Evolutionary conservation across 116 monocot genomes (phyloP).

Genomic region (Cymodocea nodosa): DNA sequence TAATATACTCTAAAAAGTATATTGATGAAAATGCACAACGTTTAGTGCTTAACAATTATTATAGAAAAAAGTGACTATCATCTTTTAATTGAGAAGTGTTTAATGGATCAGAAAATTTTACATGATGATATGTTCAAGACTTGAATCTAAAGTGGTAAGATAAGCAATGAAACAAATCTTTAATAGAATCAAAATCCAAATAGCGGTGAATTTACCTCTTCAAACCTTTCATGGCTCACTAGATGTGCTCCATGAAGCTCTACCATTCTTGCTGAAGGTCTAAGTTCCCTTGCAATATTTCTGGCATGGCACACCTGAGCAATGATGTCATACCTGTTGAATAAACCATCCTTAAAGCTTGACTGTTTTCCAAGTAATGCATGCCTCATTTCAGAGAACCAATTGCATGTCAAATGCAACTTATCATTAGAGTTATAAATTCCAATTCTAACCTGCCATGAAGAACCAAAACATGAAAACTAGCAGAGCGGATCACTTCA

Average conservation of each 20-base stretch:
- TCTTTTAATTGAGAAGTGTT: too few species aligned
- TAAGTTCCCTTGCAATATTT: conserved; percentile 62
- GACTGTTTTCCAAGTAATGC: background rate
- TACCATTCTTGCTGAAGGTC: conserved; percentile 82
- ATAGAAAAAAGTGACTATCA: too few species aligned
- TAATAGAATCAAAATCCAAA: too few species aligned
- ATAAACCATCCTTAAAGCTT: conserved; percentile 5
- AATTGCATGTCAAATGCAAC: too few species aligned
- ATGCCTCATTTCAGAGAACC: background rate
- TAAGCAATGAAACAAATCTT: too few species aligned
- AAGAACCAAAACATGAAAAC: conserved; percentile 73
- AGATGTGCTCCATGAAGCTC: conserved; percentile 95
- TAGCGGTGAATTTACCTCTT: conserved; percentile 45
- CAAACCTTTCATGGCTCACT: conserved; percentile 94
- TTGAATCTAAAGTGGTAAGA: too few species aligned
- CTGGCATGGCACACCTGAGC: conserved; percentile 79
- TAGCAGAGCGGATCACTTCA: conserved; percentile 50
- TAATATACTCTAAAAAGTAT: too few species aligned
- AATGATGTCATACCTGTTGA: conserved; percentile 87
- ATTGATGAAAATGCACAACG: too few species aligned
- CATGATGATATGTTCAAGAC: too few species aligned
- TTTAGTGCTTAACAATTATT: too few species aligned
- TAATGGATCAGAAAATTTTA: too few species aligned
- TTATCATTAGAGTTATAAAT: background rate
- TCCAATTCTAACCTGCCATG: conserved; percentile 66